Conservation (phyloP, 441 rosid genomes). For the Adansonia gregorii region DNA sequence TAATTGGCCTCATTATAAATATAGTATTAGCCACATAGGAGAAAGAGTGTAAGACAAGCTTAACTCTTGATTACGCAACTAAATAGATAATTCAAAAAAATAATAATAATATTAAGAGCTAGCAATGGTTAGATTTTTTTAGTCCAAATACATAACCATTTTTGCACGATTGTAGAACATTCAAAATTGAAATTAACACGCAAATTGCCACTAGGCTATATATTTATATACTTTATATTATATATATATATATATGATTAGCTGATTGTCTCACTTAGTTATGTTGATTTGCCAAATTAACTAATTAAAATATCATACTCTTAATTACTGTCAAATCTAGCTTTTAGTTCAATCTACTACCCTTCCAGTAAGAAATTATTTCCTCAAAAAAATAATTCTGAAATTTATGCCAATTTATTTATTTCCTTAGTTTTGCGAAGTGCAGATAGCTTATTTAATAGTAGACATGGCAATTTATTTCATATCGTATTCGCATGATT, state of each 20-base stretch:
- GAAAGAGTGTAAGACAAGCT: not conserved
- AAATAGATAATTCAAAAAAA: not conserved
- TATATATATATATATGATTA: not conserved
- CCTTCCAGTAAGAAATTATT: not conserved
- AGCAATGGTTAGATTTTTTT: not conserved
- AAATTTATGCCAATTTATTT: not conserved
- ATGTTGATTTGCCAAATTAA: not conserved
- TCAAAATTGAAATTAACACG: not conserved
- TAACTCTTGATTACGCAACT: not conserved
- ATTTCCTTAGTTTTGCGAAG: not conserved
- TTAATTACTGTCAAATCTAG: not conserved
- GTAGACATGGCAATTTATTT: no score
- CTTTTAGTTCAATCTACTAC: not conserved
- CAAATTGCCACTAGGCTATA: not conserved
- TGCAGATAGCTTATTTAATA: not conserved
- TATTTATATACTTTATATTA: no score
- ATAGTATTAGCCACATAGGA: no score
- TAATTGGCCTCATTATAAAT: not conserved
- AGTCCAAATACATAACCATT: not conserved
- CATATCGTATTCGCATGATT: no score
- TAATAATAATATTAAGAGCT: not conserved
- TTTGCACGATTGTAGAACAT: not conserved
- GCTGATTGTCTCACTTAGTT: not conserved
- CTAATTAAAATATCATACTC: not conserved
- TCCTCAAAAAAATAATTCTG: not conserved